Evolutionary conservation across 176 grass and related monocot genomes (phyloP), one percentile per base, ranked within the genome.

Genomic region (Oryza meyeriana): DNA sequence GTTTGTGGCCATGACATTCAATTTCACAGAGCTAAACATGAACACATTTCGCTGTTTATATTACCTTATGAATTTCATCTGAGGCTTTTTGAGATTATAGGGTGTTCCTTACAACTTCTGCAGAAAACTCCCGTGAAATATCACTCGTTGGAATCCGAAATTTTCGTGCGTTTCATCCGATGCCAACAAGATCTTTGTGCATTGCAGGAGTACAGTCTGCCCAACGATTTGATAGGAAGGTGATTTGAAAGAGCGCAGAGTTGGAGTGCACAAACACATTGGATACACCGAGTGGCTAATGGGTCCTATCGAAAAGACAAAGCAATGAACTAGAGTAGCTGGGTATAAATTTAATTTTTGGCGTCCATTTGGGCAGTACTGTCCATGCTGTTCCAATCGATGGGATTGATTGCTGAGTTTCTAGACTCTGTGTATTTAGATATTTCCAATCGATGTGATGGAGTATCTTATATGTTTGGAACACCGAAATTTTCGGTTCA

Each of bases 261-360:
- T 20, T 79, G 55, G 66, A 72, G 83, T 79, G 66, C 25, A n/a
- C 66, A 34, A 78, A 8, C 65, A 48, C 39, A 71, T 71, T 16
- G 35, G 69, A n/a, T 71, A 32, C 75, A 61, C 66, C 27, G 7
- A 69, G 64, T 69, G 26, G 62, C 26, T 24, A 22, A 26, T 58
- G 63, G 44, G 73, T n/a, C 63, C 65, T 71, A 17, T 20, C 31
- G 64, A 78, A 63, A 78, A 78, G 74, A 78, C 74, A 44, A 67
- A 69, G 59, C 82, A 13, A 64, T 32, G 73, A 62, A 55, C 18
- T 45, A 36, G 3, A 50, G 8, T 38, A 17, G 35, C 24, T 5
- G 44, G 52, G 6, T 8, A n/a, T 0, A 6, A 10, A 22, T 4
- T 24, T 12, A 33, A 11, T 59, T 26, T 26, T 62, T 8, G 36